Base-by-base conservation (phyloP, 2,329 filamentous ascomycete species). In the Herpotrichia juniperi region DNA sequence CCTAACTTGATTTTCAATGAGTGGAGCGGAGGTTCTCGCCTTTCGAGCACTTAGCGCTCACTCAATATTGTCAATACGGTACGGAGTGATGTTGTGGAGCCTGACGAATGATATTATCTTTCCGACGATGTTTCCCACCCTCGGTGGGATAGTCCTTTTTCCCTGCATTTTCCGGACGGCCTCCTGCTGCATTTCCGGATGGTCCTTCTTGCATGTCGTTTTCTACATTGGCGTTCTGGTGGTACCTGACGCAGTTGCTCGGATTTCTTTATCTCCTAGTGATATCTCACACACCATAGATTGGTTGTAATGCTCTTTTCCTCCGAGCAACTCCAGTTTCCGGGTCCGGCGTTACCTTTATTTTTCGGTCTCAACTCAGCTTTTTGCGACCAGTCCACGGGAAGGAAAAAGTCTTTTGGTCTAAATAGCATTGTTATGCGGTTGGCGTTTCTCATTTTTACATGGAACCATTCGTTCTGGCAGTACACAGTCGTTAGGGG, bases 11-110 rank as follows among this genome's bases (percentile, higher is more conserved):
- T 50, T 24, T 53, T 46, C 31, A 67, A 69, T 56, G 53, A 65
- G 68, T 70, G 71, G 68, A 73, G 68, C 67, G 66, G 67, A 67
- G 54, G 67, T 68, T 56, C 22, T 53, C 57, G 46, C 37, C 25
- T 34, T 17, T n/a, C 53, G 30, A 58, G 42, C 43, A 57, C 63
- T 39, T 65, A 69, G 42, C 66, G 69, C 68, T 73, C 70, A 70
- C 69, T 53, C 68, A 51, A 71, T 63, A 53, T 59, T 42, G 59
- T 69, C 61, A 59, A 46, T 42, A 52, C 39, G 68, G 63, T 65
- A 59, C 63, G 66, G 62, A 62, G 51, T 58, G 66, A 67, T 50
- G 58, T 62, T 60, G 50, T 64, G 54, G 53, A 42, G 57, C 51
- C 57, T 55, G 63, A 47, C 55, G 53, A 59, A 57, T 56, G 51